Percentiles rank a stretch among this genome's conserved stretches.
phyloP scores from a whole-genome alignment of 441 rosid species.

The Corymbia calophylla region DNA sequence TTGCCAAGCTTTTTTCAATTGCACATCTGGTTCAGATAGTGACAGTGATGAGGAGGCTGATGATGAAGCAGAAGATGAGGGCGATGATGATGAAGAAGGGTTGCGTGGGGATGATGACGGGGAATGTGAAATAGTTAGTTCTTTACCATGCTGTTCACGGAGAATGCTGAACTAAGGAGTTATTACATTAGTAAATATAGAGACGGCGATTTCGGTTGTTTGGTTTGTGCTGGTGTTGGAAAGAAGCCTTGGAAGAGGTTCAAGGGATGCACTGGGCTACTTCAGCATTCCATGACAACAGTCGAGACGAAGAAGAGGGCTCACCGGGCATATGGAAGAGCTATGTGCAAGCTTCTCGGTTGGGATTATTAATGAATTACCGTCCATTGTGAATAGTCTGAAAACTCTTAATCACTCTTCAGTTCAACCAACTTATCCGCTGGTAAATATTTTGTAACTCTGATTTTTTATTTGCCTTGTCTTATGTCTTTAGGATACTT shows the following conservation, averaged over 20 bases:
- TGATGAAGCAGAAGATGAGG: neutral
- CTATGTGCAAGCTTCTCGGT: slow-evolving; percentile 39
- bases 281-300: slow-evolving; percentile 34
- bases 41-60: slow-evolving; percentile 3
- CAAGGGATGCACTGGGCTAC: slow-evolving; percentile 36
- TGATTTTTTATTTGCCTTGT: neutral
- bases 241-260: slow-evolving; percentile 46
- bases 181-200: slow-evolving; percentile 29
- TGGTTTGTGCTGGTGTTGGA: slow-evolving; percentile 43
- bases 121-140: slow-evolving; percentile 22
- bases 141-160: slow-evolving; percentile 28
- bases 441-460: neutral
- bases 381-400: slow-evolving; percentile 11
- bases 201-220: slow-evolving; percentile 36
- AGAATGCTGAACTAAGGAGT: slow-evolving; percentile 38
- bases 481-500: neutral
- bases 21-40: slow-evolving; percentile 9
- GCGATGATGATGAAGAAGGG: slow-evolving; percentile 3
- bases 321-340: slow-evolving; percentile 40
- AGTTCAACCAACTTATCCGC: neutral
- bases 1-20: slow-evolving; percentile 26
- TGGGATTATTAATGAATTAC: slow-evolving; percentile 37
- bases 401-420: slow-evolving; percentile 8
- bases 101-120: slow-evolving; percentile 12
- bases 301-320: slow-evolving; percentile 29